Percentiles rank a stretch among this genome's conserved stretches.
Conservation (phyloP, 495 filamentous ascomycete species). For the Penicillium turbatum region DNA sequence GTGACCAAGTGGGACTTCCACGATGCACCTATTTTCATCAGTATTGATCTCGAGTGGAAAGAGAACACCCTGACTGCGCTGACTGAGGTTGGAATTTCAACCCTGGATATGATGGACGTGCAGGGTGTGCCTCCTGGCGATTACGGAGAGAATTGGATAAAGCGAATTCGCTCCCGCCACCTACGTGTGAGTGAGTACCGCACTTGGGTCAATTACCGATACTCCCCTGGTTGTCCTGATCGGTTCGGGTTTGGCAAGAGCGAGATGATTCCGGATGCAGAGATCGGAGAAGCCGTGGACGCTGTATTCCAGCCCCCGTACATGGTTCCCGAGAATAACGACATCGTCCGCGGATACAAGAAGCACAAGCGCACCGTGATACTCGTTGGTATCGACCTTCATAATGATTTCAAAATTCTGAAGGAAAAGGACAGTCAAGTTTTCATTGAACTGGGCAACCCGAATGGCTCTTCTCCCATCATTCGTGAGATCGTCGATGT, state of each 20-base stretch:
- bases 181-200: slow-evolving; percentile 68
- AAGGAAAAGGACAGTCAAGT: slow-evolving; percentile 48
- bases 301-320: slow-evolving; percentile 50
- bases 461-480: neutral
- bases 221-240: slow-evolving; percentile 65
- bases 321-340: neutral
- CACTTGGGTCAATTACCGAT: slow-evolving; percentile 58
- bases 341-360: neutral
- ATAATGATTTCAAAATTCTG: slow-evolving; percentile 64
- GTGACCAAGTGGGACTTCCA: slow-evolving; percentile 46
- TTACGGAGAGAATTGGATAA: slow-evolving; percentile 58
- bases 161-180: slow-evolving; percentile 63
- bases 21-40: slow-evolving; percentile 63
- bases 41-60: slow-evolving; percentile 77
- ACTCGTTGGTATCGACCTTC: slow-evolving; percentile 73
- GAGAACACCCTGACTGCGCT: slow-evolving; percentile 59
- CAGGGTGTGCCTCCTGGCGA: slow-evolving; percentile 52
- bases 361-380: slow-evolving; percentile 55
- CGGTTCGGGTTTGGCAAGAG: slow-evolving; percentile 69
- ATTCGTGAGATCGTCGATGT: slow-evolving; percentile 69
- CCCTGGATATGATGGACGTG: slow-evolving; percentile 67
- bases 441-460: slow-evolving; percentile 2
- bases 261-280: slow-evolving; percentile 38
- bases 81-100: slow-evolving; percentile 83
- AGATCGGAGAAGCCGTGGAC: slow-evolving; percentile 41